A percentile compares a stretch with the other conserved stretches of the same genome.
phyloP scores from a whole-genome alignment of 1,139 yeast genomes.

The Kodamaea anthophila region DNA sequence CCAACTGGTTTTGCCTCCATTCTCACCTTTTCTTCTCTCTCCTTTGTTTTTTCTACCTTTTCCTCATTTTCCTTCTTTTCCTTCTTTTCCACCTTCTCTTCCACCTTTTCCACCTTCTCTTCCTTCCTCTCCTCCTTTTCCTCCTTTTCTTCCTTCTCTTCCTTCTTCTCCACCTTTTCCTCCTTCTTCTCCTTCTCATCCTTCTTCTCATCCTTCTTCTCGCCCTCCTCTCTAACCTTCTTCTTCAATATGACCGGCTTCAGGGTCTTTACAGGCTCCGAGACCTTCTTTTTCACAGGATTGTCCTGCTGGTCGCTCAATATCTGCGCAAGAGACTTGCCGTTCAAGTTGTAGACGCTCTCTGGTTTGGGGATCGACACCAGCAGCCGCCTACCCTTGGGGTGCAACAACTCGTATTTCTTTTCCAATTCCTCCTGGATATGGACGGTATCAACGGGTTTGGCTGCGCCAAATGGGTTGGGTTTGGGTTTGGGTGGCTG shows the following conservation, averaged over 20 bases:
- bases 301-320: conserved; percentile 19
- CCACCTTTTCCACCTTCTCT: too few relatives aligned
- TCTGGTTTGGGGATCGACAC: conserved; percentile 13
- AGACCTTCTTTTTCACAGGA: conserved; percentile 13
- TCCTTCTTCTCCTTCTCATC: too few relatives aligned
- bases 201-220: neutral
- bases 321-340: conserved; percentile 35
- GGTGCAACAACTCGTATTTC: conserved; percentile 25
- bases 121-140: neutral
- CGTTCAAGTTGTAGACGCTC: conserved; percentile 12
- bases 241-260: conserved; percentile 40
- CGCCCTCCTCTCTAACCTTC: conserved; percentile 13
- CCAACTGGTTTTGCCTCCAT: too few relatives aligned
- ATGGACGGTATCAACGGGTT: conserved; percentile 39
- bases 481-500: conserved; percentile 22
- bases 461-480: conserved; percentile 44
- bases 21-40: too few relatives aligned
- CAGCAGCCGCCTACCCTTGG: conserved; percentile 16
- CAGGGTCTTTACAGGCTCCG: conserved; percentile 21
- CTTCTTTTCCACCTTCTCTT: neutral
- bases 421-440: conserved; percentile 38
- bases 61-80: neutral
- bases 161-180: conserved; percentile 1
- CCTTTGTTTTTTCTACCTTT: neutral
- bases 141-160: neutral